Evolutionary conservation across 768 basidiomycete species (phyloP).

Genomic region (Podaxis mareebaensis): DNA sequence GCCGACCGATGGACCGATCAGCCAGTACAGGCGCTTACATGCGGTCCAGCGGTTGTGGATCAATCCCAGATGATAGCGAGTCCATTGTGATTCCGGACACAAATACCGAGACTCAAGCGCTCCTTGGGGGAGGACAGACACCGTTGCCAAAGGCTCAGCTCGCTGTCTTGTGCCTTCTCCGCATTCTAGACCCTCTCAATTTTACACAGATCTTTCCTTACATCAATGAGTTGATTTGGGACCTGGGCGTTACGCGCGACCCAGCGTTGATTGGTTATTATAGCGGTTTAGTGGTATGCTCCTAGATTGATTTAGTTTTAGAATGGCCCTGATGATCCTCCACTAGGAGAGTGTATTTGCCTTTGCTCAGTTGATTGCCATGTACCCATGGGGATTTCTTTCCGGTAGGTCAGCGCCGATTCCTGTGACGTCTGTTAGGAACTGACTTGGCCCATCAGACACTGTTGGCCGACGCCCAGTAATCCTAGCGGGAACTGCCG

Average conservation of each 20-base stretch:
- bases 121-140: background rate
- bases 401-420: constrained; percentile 37
- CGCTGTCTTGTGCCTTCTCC: constrained; percentile 50
- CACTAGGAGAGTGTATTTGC: constrained; percentile 63
- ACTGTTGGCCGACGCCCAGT: constrained; percentile 62
- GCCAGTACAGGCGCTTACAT: background rate
- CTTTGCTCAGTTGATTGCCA: constrained; percentile 53
- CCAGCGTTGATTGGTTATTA: constrained; percentile 62
- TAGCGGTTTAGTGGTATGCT: constrained; percentile 60
- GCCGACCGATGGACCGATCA: background rate
- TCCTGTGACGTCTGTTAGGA: background rate
- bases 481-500: constrained; percentile 51
- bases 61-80: background rate
- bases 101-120: background rate
- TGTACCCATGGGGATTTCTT: constrained; percentile 60
- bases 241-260: constrained; percentile 53
- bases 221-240: constrained; percentile 62
- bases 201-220: constrained; percentile 71
- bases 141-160: constrained; percentile 39
- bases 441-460: constrained; percentile 34
- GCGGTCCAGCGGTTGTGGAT: background rate
- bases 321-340: background rate
- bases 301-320: constrained; percentile 1
- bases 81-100: background rate
- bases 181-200: constrained; percentile 57